A percentile compares a stretch with the other conserved stretches of the same genome.
Conservation (phyloP, 306 rosid species). For the Medicago lupulina region DNA sequence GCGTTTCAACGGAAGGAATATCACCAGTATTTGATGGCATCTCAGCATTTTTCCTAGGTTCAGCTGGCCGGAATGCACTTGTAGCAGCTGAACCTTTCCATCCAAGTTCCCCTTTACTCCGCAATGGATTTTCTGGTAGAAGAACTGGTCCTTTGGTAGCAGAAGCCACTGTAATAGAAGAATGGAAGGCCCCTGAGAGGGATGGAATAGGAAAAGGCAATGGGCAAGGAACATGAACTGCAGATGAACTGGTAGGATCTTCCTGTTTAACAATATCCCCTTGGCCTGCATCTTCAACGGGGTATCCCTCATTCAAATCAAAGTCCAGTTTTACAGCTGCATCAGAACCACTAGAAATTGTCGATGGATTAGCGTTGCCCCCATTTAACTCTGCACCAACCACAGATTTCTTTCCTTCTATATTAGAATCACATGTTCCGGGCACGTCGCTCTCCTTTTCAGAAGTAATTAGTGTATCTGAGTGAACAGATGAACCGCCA, state of each 20-base stretch:
- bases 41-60: conserved; percentile 78
- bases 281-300: conserved; percentile 71
- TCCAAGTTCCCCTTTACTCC: conserved; percentile 77
- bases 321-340: conserved; percentile 69
- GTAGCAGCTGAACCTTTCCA: conserved; percentile 99
- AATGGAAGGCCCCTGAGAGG: conserved; percentile 65
- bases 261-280: conserved; percentile 62
- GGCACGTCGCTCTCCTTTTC: conserved; percentile 41
- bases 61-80: conserved; percentile 96
- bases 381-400: conserved; percentile 46
- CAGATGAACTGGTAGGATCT: conserved; percentile 56
- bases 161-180: conserved; percentile 84
- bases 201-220: conserved; percentile 71
- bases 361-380: conserved; percentile 37
- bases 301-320: conserved; percentile 90
- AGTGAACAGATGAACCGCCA: conserved; percentile 30
- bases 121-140: conserved; percentile 74
- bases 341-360: conserved; percentile 50
- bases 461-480: conserved; percentile 36
- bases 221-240: conserved; percentile 60
- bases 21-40: conserved; percentile 46
- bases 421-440: conserved; percentile 43
- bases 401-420: conserved; percentile 48
- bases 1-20: conserved; percentile 48
- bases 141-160: conserved; percentile 89